phyloP scores from a whole-genome alignment of 192 early-diverging fungal genomes.

The Gaertneriomyces sp. region DNA sequence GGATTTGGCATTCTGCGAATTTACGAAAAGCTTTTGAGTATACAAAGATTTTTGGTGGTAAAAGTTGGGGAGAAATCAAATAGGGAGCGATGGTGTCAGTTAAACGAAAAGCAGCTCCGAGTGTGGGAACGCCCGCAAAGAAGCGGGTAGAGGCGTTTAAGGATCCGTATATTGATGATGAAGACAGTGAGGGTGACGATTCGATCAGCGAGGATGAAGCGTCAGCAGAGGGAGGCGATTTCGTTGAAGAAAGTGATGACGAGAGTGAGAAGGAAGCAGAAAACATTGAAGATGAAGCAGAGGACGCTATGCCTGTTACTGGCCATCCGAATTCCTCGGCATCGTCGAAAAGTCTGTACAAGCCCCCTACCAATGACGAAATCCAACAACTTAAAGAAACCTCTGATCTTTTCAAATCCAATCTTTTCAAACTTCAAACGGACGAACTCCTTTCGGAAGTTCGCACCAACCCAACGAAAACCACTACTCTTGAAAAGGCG shows the following conservation, averaged over 20 bases:
- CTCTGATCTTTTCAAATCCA: constrained; percentile 78
- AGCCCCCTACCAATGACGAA: constrained; percentile 69
- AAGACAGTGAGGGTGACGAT: constrained; percentile 33
- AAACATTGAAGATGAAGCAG: constrained; percentile 30
- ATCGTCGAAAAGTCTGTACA: constrained; percentile 27
- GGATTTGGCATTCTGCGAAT: too few species aligned
- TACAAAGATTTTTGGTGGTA: too few species aligned
- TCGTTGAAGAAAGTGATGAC: constrained; percentile 44
- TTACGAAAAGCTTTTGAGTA: too few species aligned
- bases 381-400: constrained; percentile 81
- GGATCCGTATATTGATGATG: constrained; percentile 36
- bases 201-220: constrained; percentile 37
- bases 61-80: too few species aligned
- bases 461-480: constrained; percentile 55
- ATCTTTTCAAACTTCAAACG: constrained; percentile 87
- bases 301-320: constrained; percentile 28
- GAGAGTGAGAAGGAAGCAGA: constrained; percentile 35
- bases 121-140: neutral
- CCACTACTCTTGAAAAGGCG: constrained; percentile 55
- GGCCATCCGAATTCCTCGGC: constrained; percentile 36
- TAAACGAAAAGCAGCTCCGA: constrained; percentile 22
- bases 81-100: constrained; percentile 15
- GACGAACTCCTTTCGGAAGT: constrained; percentile 73
- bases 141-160: neutral
- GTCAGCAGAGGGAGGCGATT: constrained; percentile 41